Conservation (phyloP, 2,329 filamentous ascomycete species). For the Alternaria rosae region DNA sequence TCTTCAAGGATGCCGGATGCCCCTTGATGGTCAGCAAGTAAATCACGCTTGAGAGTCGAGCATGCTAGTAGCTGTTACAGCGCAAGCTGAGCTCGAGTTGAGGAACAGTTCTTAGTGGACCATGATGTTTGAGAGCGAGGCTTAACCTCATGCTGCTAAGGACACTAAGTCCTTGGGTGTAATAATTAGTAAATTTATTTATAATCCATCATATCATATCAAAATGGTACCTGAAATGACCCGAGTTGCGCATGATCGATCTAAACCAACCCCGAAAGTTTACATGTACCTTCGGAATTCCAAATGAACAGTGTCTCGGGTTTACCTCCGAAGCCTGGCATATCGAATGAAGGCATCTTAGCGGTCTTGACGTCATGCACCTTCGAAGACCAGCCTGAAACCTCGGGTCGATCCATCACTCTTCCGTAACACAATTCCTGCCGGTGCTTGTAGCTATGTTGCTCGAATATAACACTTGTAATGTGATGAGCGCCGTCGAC, state of each 20-base stretch:
- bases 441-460: background rate
- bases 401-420: background rate
- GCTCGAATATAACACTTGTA: background rate
- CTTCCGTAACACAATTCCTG: background rate
- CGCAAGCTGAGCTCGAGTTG: background rate
- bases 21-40: background rate
- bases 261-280: background rate
- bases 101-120: background rate
- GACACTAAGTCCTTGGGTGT: background rate
- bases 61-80: background rate
- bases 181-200: background rate
- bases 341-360: background rate
- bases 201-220: background rate
- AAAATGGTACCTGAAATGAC: background rate
- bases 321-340: background rate
- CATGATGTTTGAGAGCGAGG: background rate
- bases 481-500: background rate
- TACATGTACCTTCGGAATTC: background rate
- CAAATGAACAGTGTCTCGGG: background rate
- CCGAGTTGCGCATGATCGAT: background rate
- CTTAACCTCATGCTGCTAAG: background rate
- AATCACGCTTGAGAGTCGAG: background rate
- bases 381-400: background rate
- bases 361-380: background rate
- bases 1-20: slow-evolving; percentile 53